Evolutionary conservation across 2,329 filamentous ascomycete species (phyloP), one percentile per base, ranked within the genome.

Genomic region (Ceratocystis alfenasii): DNA sequence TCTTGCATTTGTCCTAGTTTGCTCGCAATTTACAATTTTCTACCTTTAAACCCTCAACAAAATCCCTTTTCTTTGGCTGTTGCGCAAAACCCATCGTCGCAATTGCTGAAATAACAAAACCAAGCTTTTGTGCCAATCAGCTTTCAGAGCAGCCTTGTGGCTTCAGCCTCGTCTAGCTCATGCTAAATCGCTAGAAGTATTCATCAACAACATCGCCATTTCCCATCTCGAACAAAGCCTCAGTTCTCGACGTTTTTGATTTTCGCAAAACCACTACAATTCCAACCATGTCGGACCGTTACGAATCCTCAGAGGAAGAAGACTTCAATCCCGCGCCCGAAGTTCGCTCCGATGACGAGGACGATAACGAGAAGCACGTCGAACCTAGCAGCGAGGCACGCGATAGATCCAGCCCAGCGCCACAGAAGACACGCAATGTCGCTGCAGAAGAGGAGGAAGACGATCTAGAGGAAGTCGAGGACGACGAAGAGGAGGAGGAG

Each of bases 251-350:
- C 36, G 30, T 30, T 36, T n/a, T 59, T 59, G 28, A 17, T 8
- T 33, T 46, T 30, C 33, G 46, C 50, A 57, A 41, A 17, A 20
- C 22, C 36, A n/a, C 44, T 44, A 5, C 15, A 36, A 62, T 22
- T 36, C 17, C 25, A 44, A 64, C 22, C 22, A 67, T 67, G 66
- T 67, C 66, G 28, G 66, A 67, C 53, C 63, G 28, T 15, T 65
- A 65, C 72, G 80, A 84, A 71, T 83, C 86, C 68, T 86, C 83
- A 68, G 87, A 89, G 66, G 89, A 94, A 63, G 91, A 95, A 71
- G 88, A 93, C 74, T 96, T 96, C 81, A 95, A 96, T 74, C 92
- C 91, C 63, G 84, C 82, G 62, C 87, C 87, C 22, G 87, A 84
- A 68, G 84, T 90, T 67, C 72, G 84, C 44, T 94, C 89, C 2